Evolutionary conservation across 352 stramenopile species (phyloP).

Genomic region (Pythium rhizo-oryzae): DNA sequence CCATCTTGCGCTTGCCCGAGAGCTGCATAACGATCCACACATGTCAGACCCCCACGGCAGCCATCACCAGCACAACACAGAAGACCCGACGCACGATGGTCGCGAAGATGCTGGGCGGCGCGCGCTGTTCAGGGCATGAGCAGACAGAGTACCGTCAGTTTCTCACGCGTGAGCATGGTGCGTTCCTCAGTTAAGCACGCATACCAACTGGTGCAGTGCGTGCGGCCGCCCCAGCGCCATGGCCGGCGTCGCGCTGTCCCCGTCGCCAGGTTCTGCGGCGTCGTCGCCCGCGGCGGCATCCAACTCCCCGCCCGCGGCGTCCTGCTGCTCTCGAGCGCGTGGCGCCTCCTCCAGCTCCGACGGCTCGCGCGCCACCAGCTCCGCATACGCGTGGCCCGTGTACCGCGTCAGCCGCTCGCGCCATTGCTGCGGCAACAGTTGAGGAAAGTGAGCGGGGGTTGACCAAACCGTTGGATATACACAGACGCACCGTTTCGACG

Average conservation of each 20-base stretch:
- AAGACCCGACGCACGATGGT: conserved; percentile 20
- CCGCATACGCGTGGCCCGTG: conserved; percentile 11
- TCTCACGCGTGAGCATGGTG: not conserved
- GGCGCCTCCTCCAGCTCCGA: not conserved
- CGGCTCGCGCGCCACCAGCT: not conserved
- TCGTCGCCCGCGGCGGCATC: not conserved
- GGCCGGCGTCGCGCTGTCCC: not conserved
- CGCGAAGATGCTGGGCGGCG: conserved; percentile 24
- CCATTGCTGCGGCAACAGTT: too few relatives aligned
- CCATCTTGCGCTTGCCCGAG: conserved; percentile 22
- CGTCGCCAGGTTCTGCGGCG: not conserved
- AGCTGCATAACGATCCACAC: conserved; percentile 6
- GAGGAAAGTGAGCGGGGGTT: too few relatives aligned
- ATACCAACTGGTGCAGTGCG: conserved; percentile 11
- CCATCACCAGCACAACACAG: not conserved
- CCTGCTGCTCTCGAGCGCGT: not conserved
- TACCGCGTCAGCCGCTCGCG: conserved; percentile 22
- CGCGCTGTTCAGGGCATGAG: conserved; percentile 1
- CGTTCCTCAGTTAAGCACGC: not conserved
- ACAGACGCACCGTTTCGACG: conserved; percentile 18
- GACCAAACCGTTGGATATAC: too few relatives aligned
- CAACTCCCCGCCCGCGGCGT: too few relatives aligned
- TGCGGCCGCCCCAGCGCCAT: not conserved
- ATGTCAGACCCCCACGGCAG: not conserved
- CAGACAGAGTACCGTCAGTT: not conserved